Evolutionary conservation across 2,329 filamentous ascomycete genomes (phyloP).

Genomic region (Aureobasidium leucospermi): DNA sequence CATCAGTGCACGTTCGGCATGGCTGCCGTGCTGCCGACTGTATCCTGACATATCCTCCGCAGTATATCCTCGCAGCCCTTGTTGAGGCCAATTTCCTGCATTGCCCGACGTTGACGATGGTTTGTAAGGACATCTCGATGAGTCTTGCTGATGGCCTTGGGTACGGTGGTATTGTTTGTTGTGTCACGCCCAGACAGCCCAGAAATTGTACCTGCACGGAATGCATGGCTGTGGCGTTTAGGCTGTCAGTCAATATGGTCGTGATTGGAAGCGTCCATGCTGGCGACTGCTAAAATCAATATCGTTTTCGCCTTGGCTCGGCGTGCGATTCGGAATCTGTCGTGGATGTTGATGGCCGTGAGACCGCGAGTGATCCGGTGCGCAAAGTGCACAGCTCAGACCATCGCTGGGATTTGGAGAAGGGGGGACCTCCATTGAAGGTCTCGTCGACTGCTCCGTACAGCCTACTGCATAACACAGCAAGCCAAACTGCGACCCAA

Average conservation of each 20-base stretch:
- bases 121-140: background rate
- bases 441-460: background rate
- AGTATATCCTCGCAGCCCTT: background rate
- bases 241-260: too few relatives aligned
- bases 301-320: too few relatives aligned
- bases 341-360: background rate
- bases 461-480: background rate
- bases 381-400: background rate
- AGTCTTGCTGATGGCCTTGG: background rate
- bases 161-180: background rate
- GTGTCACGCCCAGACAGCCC: background rate
- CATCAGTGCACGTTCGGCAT: background rate
- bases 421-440: background rate
- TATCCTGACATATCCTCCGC: background rate
- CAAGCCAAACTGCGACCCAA: constrained; percentile 17
- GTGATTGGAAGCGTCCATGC: too few relatives aligned
- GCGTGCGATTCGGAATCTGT: background rate
- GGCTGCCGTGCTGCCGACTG: background rate
- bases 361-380: background rate
- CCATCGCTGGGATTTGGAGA: background rate
- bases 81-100: background rate
- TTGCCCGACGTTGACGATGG: background rate
- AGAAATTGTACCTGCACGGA: background rate
- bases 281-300: background rate
- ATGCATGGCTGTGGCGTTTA: background rate